A percentile compares a stretch with the other conserved stretches of the same genome.
These are phyloP conservation scores for Fusarium citri DNA, from an alignment of 2,329 filamentous ascomycete species.

Conservation along the genomic window DNA sequence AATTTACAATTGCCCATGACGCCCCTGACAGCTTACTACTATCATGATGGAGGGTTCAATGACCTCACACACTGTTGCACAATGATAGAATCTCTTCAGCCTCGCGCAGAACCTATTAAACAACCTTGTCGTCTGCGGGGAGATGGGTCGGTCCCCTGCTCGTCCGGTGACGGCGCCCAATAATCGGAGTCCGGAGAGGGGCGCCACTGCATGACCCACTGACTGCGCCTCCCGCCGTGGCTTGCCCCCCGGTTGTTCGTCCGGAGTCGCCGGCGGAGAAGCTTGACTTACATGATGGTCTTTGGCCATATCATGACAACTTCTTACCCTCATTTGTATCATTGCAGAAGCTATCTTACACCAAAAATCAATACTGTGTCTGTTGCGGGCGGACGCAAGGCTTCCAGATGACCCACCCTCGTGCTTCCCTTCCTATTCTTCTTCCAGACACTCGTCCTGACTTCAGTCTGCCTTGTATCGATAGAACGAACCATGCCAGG, in stretches of 20 bases:
- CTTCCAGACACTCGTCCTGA: conserved; percentile 6
- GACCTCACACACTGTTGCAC: conserved; percentile 36
- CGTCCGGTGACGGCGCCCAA: conserved; percentile 30
- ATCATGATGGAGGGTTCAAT: conserved; percentile 38
- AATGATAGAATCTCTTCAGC: conserved; percentile 32
- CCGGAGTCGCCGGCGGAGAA: conserved; percentile 47
- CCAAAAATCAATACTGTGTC: conserved; percentile 4
- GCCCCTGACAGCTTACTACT: conserved; percentile 12
- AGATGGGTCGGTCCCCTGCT: conserved; percentile 27
- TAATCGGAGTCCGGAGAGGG: conserved; percentile 30
- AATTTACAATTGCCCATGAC: conserved; percentile 1
- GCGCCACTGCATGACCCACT: conserved; percentile 43
- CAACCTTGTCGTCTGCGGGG: conserved; percentile 32
- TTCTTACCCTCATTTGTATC: conserved; percentile 39
- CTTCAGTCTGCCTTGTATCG: conserved; percentile 36
- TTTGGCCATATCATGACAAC: conserved; percentile 40
- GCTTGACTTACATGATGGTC: conserved; percentile 29
- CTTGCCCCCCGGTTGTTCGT: conserved; percentile 39
- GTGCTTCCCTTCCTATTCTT: conserved; percentile 18
- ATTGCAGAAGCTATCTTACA: conserved; percentile 37
- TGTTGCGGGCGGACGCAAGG: conserved; percentile 22
- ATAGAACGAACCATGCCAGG: conserved; percentile 16
- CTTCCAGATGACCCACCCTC: conserved; percentile 26
- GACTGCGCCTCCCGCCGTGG: conserved; percentile 50
- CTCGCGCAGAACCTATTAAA: conserved; percentile 21